phyloP scores from a whole-genome alignment of 495 filamentous ascomycete species.

The Aspergillus taichungensis region DNA sequence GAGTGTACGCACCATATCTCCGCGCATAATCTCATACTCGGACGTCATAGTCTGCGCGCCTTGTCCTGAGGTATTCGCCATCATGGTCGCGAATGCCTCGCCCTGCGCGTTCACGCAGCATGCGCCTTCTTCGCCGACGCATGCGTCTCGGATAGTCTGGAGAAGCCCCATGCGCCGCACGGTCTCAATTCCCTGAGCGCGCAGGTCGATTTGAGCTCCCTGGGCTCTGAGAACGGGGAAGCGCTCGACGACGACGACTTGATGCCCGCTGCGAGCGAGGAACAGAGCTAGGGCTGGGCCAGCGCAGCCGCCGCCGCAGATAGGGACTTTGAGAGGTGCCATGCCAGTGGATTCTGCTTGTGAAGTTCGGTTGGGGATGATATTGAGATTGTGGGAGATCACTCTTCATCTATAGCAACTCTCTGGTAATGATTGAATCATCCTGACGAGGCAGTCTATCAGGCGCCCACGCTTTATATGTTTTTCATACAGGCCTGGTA shows the following conservation, averaged over 20 bases:
- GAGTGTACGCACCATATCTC: constrained; percentile 30
- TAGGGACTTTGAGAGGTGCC: constrained; percentile 28
- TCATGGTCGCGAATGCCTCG: constrained; percentile 15
- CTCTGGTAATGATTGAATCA: too few relatives aligned
- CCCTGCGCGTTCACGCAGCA: constrained; percentile 24
- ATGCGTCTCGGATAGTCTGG: constrained; percentile 18
- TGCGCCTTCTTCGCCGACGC: constrained; percentile 27
- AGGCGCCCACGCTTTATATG: too few relatives aligned
- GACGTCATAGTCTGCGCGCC: constrained; percentile 26
- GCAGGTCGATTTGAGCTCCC: constrained; percentile 36
- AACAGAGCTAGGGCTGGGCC: constrained; percentile 31
- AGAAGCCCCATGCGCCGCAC: constrained; percentile 33
- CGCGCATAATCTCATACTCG: constrained; percentile 41
- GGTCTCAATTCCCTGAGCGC: constrained; percentile 26
- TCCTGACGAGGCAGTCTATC: too few relatives aligned
- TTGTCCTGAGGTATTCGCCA: constrained; percentile 25
- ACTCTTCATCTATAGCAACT: too few relatives aligned
- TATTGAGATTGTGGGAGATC: too few relatives aligned
- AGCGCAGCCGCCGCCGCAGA: constrained; percentile 30
- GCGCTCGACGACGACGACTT: constrained; percentile 35
- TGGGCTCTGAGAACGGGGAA: constrained; percentile 21
- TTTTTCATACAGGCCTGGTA: too few relatives aligned
- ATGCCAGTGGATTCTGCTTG: background rate
- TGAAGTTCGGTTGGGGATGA: too few relatives aligned
- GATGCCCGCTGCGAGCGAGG: constrained; percentile 23